phyloP scores from a whole-genome alignment of 352 stramenopile species.

The Discostella stelligera region DNA sequence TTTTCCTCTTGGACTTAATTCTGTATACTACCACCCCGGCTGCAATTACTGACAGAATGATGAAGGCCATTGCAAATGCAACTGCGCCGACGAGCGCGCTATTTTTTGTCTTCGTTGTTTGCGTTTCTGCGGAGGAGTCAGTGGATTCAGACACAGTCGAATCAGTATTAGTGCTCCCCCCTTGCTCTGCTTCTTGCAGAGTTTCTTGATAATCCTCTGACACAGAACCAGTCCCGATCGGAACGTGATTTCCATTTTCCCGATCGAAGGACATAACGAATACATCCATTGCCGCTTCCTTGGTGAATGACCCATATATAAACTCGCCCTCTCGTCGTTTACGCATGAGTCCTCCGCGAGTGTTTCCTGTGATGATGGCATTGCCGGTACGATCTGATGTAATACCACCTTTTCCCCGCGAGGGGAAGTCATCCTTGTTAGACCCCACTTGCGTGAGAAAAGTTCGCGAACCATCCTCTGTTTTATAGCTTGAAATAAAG shows the following conservation, averaged over 20 bases:
- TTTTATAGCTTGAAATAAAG: conserved; percentile 49
- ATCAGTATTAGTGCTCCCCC: not conserved
- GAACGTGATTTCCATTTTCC: conserved; percentile 30
- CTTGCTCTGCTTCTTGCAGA: not conserved
- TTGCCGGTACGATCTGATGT: conserved; percentile 47
- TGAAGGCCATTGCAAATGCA: conserved; percentile 18
- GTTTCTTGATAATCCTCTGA: not conserved
- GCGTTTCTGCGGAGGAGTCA: not conserved
- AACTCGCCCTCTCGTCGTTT: conserved; percentile 33
- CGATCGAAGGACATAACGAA: conserved; percentile 58
- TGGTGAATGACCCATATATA: conserved; percentile 24
- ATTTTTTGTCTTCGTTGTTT: conserved; percentile 4
- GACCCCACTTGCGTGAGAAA: conserved; percentile 52
- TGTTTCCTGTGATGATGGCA: conserved; percentile 47
- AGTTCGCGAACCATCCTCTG: conserved; percentile 24
- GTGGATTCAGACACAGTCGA: not conserved
- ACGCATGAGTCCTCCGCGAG: conserved; percentile 43
- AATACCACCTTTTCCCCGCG: conserved; percentile 44
- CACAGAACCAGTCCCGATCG: conserved; percentile 16
- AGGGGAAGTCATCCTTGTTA: conserved; percentile 44
- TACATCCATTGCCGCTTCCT: conserved; percentile 44
- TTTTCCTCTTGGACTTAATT: conserved; percentile 10
- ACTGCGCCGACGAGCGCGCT: conserved; percentile 11
- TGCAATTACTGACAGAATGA: conserved; percentile 13
- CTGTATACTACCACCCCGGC: conserved; percentile 10